Conservation (phyloP, 305 asterid genomes). For the Fraxinus floribunda region DNA sequence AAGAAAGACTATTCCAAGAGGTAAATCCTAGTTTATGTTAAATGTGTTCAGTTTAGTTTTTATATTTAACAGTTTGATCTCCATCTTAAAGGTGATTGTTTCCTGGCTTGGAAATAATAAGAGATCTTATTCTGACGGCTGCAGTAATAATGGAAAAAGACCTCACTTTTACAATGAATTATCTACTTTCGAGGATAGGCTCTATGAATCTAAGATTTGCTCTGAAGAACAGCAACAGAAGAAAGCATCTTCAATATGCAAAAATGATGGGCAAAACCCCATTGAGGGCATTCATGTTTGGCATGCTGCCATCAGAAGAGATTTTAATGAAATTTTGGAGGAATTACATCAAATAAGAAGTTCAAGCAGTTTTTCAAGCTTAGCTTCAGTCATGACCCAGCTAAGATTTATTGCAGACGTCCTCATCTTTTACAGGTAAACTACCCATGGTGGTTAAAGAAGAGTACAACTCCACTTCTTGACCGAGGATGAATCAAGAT, state of each 20-base stretch:
- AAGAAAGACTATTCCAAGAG: slow-evolving; percentile 72
- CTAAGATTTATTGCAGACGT: slow-evolving; percentile 66
- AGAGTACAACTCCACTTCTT: slow-evolving; percentile 12
- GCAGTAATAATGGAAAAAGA: slow-evolving; percentile 40
- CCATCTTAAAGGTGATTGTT: slow-evolving; percentile 55
- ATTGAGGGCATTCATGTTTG: slow-evolving; percentile 57
- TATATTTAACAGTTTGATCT: slow-evolving; percentile 29
- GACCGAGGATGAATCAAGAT: slow-evolving; percentile 6
- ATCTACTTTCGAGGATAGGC: slow-evolving; percentile 44
- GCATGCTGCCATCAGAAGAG: slow-evolving; percentile 69
- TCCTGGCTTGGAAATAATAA: slow-evolving; percentile 64
- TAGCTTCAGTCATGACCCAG: slow-evolving; percentile 58
- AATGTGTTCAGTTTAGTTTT: slow-evolving; percentile 21
- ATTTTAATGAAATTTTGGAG: slow-evolving; percentile 45
- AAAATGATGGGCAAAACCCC: slow-evolving; percentile 39
- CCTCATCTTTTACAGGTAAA: slow-evolving; percentile 78
- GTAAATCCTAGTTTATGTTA: slow-evolving; percentile 36
- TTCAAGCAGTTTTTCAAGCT: slow-evolving; percentile 49
- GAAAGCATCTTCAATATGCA: slow-evolving; percentile 27
- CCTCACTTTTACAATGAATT: slow-evolving; percentile 48
- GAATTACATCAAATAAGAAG: slow-evolving; percentile 56
- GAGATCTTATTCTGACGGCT: slow-evolving; percentile 32
- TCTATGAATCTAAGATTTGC: slow-evolving; percentile 33
- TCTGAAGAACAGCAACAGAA: slow-evolving; percentile 35
- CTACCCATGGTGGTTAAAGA: slow-evolving; percentile 3